phyloP scores from a whole-genome alignment of 495 filamentous ascomycete species.

The Lasiosphaeria hispida region DNA sequence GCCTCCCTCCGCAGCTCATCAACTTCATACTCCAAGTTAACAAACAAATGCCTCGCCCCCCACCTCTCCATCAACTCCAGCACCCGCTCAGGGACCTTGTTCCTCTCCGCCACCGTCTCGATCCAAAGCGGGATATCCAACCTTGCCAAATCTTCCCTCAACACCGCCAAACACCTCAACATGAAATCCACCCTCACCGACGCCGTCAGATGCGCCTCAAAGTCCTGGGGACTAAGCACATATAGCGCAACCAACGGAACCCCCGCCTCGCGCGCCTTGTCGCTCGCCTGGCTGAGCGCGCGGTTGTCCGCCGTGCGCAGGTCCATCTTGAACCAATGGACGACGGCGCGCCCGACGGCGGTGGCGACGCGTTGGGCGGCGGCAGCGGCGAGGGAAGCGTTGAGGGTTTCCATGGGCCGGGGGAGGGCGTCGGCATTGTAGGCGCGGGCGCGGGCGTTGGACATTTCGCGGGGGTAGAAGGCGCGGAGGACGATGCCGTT shows the following conservation, averaged over 20 bases:
- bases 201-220: conserved; percentile 74
- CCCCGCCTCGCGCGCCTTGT: conserved; percentile 60
- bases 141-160: conserved; percentile 64
- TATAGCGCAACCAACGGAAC: conserved; percentile 75
- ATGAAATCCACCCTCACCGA: conserved; percentile 78
- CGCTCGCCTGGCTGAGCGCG: conserved; percentile 62
- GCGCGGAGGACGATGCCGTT: conserved; percentile 70
- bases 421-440: conserved; percentile 66
- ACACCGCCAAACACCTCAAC: conserved; percentile 60
- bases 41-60: conserved; percentile 70
- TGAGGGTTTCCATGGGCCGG: conserved; percentile 65
- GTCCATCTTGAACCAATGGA: conserved; percentile 93
- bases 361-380: conserved; percentile 42
- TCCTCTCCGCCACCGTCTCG: conserved; percentile 66
- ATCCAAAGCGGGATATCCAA: conserved; percentile 79
- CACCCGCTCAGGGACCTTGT: conserved; percentile 60
- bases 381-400: conserved; percentile 55
- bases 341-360: conserved; percentile 59
- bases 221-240: conserved; percentile 81
- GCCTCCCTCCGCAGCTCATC: conserved; percentile 75
- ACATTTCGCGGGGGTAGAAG: conserved; percentile 86
- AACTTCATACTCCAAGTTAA: conserved; percentile 76
- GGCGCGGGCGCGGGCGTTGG: conserved; percentile 65
- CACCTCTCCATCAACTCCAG: conserved; percentile 67
- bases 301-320: conserved; percentile 74